Percentiles rank a stretch among this genome's conserved stretches.
phyloP scores from a whole-genome alignment of 2,329 filamentous ascomycete species.

The Fusarium sp. region DNA sequence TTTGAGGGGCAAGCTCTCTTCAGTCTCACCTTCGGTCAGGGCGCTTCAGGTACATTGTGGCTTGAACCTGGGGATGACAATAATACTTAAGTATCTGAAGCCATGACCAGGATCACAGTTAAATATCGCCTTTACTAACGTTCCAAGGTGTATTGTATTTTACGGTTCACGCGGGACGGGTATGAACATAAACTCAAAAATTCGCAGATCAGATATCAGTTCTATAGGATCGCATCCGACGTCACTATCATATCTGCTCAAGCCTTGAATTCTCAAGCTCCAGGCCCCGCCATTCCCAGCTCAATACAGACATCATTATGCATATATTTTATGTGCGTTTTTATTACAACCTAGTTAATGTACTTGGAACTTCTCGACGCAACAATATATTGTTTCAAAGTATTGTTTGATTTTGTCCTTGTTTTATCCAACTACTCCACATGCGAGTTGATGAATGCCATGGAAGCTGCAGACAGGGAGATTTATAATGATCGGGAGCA shows the following conservation, averaged over 20 bases:
- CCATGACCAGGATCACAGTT: not conserved
- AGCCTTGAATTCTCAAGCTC: constrained; percentile 30
- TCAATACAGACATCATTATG: not conserved
- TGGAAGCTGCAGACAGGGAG: not conserved
- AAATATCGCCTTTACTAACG: not conserved
- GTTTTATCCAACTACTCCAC: not conserved
- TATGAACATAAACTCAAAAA: constrained; percentile 5
- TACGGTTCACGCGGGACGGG: not conserved
- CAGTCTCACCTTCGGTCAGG: constrained; percentile 17
- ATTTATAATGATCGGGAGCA: not conserved
- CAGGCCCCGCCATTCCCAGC: constrained; percentile 4
- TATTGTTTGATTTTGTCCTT: not conserved
- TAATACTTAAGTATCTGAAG: not conserved
- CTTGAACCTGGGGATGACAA: constrained; percentile 10
- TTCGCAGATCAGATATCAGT: not conserved
- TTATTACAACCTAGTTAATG: not conserved
- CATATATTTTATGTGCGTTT: not conserved
- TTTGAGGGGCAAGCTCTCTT: constrained; percentile 19
- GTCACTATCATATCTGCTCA: constrained; percentile 20
- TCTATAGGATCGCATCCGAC: constrained; percentile 8
- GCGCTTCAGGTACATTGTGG: constrained; percentile 23
- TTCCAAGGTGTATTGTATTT: not conserved
- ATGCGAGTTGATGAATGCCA: not conserved
- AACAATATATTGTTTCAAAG: not conserved
- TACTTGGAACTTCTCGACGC: not conserved